These are phyloP conservation scores for Tirmania nivea DNA, from an alignment of 495 filamentous ascomycete genomes.

Conservation along the genomic window DNA sequence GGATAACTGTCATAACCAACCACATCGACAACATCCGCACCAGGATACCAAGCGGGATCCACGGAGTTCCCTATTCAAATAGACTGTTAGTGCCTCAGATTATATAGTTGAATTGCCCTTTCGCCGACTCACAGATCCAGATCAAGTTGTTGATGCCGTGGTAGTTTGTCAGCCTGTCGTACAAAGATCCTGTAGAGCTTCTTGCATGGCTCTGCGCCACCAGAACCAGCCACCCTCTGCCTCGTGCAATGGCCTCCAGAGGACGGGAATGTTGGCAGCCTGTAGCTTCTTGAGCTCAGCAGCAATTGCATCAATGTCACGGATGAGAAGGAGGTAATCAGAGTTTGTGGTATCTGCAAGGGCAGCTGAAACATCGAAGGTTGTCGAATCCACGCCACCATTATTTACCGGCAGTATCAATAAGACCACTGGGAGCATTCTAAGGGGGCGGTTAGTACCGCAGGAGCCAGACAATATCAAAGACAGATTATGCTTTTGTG, in stretches of 20 bases:
- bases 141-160: slow-evolving; percentile 27
- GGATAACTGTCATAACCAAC: slow-evolving; percentile 12
- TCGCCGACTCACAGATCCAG: slow-evolving; percentile 25
- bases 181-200: slow-evolving; percentile 23
- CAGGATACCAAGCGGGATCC: slow-evolving; percentile 26
- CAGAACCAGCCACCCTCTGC: slow-evolving; percentile 32
- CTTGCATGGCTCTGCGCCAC: slow-evolving; percentile 30
- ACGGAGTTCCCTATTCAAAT: slow-evolving; percentile 31
- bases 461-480: too few species aligned
- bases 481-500: too few species aligned
- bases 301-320: slow-evolving; percentile 30
- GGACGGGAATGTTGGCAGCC: slow-evolving; percentile 22
- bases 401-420: slow-evolving; percentile 23
- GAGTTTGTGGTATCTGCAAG: slow-evolving; percentile 21
- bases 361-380: slow-evolving; percentile 24
- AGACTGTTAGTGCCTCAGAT: too few species aligned
- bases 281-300: slow-evolving; percentile 25
- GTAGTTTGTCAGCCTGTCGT: slow-evolving; percentile 24
- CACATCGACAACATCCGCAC: slow-evolving; percentile 25
- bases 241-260: slow-evolving; percentile 29
- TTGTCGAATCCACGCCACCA: slow-evolving; percentile 29
- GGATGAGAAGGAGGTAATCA: slow-evolving; percentile 27
- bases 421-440: slow-evolving; percentile 14
- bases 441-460: too few species aligned
- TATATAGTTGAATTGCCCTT: too few species aligned